phyloP scores from a whole-genome alignment of 1,139 yeast species.

The Geotrichum reessii region DNA sequence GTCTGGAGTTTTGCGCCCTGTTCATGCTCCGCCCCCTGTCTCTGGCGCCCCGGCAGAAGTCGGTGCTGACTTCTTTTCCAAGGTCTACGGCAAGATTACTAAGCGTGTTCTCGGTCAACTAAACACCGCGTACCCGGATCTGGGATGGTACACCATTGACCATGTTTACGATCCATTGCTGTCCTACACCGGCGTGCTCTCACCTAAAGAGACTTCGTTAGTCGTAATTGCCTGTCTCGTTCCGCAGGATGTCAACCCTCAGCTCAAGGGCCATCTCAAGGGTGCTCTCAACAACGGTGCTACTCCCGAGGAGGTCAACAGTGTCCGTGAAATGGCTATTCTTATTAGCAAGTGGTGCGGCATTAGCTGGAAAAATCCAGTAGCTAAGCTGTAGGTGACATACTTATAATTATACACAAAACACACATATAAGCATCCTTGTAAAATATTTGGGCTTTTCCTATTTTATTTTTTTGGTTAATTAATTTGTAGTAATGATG shows the following conservation, averaged over 20 bases:
- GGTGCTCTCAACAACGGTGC: conserved; percentile 84
- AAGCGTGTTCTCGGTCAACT: conserved; percentile 62
- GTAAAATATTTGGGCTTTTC: too few species aligned
- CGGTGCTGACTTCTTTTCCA: conserved; percentile 58
- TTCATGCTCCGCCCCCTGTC: conserved; percentile 20
- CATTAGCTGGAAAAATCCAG: conserved; percentile 54
- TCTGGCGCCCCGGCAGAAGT: conserved; percentile 17
- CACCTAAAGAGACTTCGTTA: conserved; percentile 67
- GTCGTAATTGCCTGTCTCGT: conserved; percentile 74
- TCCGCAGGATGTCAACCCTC: conserved; percentile 95
- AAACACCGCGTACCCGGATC: conserved; percentile 73
- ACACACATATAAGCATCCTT: too few species aligned
- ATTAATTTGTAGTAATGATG: too few species aligned
- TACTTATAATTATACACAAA: too few species aligned
- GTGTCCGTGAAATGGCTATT: conserved; percentile 57
- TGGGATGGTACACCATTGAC: conserved; percentile 66
- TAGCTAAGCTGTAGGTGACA: conserved; percentile 46
- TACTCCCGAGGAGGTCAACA: conserved; percentile 54
- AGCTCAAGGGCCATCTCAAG: conserved; percentile 78
- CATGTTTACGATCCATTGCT: conserved; percentile 75
- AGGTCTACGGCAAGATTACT: conserved; percentile 70
- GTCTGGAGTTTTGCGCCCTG: conserved; percentile 23
- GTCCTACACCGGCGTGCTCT: conserved; percentile 58
- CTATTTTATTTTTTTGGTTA: too few species aligned
- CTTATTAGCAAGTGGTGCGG: conserved; percentile 74